Percentiles rank a stretch among this genome's conserved stretches.
Evolutionary conservation across 345 rosid species (phyloP).

Genomic region (Xanthoceras sorbifolium): DNA sequence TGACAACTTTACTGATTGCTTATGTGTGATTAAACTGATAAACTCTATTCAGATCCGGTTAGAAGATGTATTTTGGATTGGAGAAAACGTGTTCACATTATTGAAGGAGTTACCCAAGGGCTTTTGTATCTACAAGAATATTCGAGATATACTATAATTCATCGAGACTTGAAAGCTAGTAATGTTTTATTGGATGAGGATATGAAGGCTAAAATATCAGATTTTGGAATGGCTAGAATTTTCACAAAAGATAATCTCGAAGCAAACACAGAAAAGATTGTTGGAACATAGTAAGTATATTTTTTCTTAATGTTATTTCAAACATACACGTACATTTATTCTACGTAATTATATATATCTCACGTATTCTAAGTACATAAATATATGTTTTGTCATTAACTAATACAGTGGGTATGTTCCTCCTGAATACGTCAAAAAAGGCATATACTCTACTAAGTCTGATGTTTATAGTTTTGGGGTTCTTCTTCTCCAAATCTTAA

Average conservation of each 20-base stretch:
- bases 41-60: conserved; percentile 35
- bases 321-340: too few relatives aligned
- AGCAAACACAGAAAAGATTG: conserved; percentile 41
- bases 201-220: conserved; percentile 50
- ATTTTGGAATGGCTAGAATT: conserved; percentile 47
- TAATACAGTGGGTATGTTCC: neutral
- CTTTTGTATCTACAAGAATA: conserved; percentile 51
- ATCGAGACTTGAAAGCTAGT: conserved; percentile 44
- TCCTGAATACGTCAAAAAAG: neutral
- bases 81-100: conserved; percentile 32
- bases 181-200: conserved; percentile 39
- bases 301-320: too few relatives aligned
- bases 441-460: neutral
- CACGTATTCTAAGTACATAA: too few relatives aligned
- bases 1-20: neutral
- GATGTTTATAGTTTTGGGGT: conserved; percentile 47
- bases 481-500: neutral
- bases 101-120: conserved; percentile 48
- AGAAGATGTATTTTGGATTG: conserved; percentile 28
- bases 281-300: conserved; percentile 43
- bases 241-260: conserved; percentile 38
- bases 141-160: conserved; percentile 45
- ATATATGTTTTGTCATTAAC: neutral
- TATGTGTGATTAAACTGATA: neutral
- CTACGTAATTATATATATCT: too few relatives aligned